Conservation (phyloP, 805 yeast genomes). For the Lipomyces kockii region DNA sequence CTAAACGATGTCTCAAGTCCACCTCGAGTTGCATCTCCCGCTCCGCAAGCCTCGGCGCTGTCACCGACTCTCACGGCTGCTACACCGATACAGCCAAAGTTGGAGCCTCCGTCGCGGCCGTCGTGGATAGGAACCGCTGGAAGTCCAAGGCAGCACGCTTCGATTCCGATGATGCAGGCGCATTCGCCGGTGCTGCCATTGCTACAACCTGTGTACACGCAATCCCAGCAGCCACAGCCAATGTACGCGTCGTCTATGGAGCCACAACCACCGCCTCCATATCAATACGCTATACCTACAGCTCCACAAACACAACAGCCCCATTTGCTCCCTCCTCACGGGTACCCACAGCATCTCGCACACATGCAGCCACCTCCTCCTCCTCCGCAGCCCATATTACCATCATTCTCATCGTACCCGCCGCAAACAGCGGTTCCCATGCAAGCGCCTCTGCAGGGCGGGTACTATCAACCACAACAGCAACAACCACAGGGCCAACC, state of each 20-base stretch:
- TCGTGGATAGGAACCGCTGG: conserved; percentile 3
- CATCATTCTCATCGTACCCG: conserved; percentile 1
- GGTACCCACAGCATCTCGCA: conserved; percentile 3
- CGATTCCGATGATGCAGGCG: conserved; percentile 1
- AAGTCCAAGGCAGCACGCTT: not conserved
- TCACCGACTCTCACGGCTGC: not conserved
- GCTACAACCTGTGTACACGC: not conserved
- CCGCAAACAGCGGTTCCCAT: not conserved
- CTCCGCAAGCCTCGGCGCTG: not conserved
- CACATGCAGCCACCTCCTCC: conserved; percentile 6
- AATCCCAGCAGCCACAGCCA: conserved; percentile 6
- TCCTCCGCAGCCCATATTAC: conserved; percentile 15
- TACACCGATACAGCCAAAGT: conserved; percentile 3
- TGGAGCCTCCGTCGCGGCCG: conserved; percentile 1
- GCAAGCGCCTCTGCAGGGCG: conserved; percentile 1
- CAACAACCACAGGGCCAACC: conserved; percentile 18
- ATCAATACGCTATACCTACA: not conserved
- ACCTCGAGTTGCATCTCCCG: not conserved
- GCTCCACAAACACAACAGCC: conserved; percentile 11
- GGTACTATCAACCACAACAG: conserved; percentile 5
- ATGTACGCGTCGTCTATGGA: not conserved
- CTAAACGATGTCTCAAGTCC: conserved; percentile 18
- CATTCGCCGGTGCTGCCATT: conserved; percentile 1
- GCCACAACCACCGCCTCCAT: not conserved
- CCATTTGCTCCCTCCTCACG: conserved; percentile 1